phyloP scores from a whole-genome alignment of 2,329 filamentous ascomycete species.

The Paramyrothecium sp. region DNA sequence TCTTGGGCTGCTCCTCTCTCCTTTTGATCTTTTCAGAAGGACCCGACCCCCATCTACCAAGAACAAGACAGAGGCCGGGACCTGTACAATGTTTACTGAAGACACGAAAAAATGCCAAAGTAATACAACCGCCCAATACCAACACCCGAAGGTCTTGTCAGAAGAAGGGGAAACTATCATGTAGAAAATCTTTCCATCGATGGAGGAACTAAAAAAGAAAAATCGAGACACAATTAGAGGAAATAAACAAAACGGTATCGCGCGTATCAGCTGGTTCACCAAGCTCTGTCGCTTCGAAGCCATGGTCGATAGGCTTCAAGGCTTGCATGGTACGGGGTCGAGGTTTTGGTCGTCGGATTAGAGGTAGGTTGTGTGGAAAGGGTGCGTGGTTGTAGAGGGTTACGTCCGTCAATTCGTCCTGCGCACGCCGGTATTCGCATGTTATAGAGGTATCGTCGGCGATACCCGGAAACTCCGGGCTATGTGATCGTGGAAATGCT shows the following conservation, averaged over 20 bases:
- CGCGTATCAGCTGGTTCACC: slow-evolving; percentile 21
- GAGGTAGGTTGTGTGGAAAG: slow-evolving; percentile 21
- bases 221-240: slow-evolving; percentile 17
- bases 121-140: slow-evolving; percentile 34
- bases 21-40: slow-evolving; percentile 11
- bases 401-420: slow-evolving; percentile 39
- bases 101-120: slow-evolving; percentile 30
- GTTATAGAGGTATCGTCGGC: slow-evolving; percentile 26
- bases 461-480: slow-evolving; percentile 24
- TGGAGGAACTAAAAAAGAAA: no score
- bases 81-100: slow-evolving; percentile 23
- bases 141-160: slow-evolving; percentile 26
- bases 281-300: slow-evolving; percentile 15
- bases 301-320: slow-evolving; percentile 19
- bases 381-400: slow-evolving; percentile 21
- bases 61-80: slow-evolving; percentile 14
- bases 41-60: slow-evolving; percentile 8
- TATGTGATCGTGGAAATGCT: slow-evolving; percentile 28
- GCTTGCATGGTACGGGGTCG: slow-evolving; percentile 18
- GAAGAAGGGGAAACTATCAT: slow-evolving; percentile 29
- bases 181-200: slow-evolving; percentile 29
- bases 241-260: slow-evolving; percentile 31
- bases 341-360: slow-evolving; percentile 19
- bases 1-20: slow-evolving; percentile 9
- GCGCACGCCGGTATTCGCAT: slow-evolving; percentile 34